A percentile compares a stretch with the other conserved stretches of the same genome.
phyloP scores from a whole-genome alignment of 2,329 filamentous ascomycete species.

The Aspergillus neotritici region DNA sequence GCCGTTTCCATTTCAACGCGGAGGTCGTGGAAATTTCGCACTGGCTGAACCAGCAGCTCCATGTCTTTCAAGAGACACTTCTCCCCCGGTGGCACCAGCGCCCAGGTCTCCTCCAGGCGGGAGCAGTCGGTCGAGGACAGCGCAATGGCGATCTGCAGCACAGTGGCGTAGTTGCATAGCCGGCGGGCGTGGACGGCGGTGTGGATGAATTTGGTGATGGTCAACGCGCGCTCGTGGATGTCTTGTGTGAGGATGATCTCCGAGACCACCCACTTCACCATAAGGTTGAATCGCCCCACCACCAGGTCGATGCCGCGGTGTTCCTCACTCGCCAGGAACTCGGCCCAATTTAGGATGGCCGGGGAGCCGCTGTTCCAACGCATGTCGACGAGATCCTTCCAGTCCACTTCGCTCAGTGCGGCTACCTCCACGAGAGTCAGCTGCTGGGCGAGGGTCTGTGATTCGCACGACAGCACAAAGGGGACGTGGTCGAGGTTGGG shows the following conservation, averaged over 20 bases:
- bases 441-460: conserved; percentile 56
- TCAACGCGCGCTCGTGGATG: conserved; percentile 53
- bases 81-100: conserved; percentile 50
- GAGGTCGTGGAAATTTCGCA: conserved; percentile 59
- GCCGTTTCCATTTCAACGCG: conserved; percentile 59
- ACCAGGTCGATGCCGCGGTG: conserved; percentile 58
- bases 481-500: conserved; percentile 53
- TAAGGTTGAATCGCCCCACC: conserved; percentile 61
- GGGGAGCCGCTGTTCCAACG: conserved; percentile 54
- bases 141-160: conserved; percentile 60
- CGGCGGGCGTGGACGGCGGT: conserved; percentile 55
- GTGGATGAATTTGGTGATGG: conserved; percentile 59
- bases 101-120: conserved; percentile 55
- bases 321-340: conserved; percentile 52
- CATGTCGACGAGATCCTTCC: conserved; percentile 61
- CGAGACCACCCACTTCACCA: conserved; percentile 61
- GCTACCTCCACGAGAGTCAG: conserved; percentile 62
- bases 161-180: conserved; percentile 60
- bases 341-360: conserved; percentile 54
- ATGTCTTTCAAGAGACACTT: conserved; percentile 52
- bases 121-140: conserved; percentile 56
- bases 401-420: conserved; percentile 60
- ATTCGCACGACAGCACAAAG: conserved; percentile 59
- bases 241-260: conserved; percentile 56
- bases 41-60: conserved; percentile 56